Percentiles rank a stretch among this genome's conserved stretches.
Evolutionary conservation across 371 early-diverging fungal species (phyloP).

Genomic region (Mucor indicus): DNA sequence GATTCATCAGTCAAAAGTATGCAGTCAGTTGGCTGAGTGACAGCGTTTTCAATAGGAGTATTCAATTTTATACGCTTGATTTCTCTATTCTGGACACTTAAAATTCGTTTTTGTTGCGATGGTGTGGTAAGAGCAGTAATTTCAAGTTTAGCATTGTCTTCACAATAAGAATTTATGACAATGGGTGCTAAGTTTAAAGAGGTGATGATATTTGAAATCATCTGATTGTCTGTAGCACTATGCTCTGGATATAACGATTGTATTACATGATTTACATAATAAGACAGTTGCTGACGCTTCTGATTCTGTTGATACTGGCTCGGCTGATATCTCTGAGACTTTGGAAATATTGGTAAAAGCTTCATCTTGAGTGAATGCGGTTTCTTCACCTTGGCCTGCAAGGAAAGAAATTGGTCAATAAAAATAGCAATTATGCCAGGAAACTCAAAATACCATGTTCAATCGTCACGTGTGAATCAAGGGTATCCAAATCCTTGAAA

Average conservation of each 20-base stretch:
- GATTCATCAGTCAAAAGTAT: background rate
- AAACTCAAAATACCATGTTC: background rate
- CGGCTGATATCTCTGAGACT: background rate
- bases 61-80: constrained; percentile 2
- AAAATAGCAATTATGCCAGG: background rate
- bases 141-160: background rate
- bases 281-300: background rate
- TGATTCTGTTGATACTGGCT: background rate
- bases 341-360: background rate
- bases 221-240: background rate
- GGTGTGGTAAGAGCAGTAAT: constrained; percentile 1
- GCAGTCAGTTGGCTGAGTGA: constrained; percentile 2
- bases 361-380: background rate
- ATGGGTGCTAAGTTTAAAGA: constrained; percentile 1
- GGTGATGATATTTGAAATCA: background rate
- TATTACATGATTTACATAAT: background rate
- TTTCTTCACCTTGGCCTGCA: constrained; percentile 1
- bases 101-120: background rate
- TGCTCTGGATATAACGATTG: constrained; percentile 2
- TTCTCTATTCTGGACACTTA: constrained; percentile 1
- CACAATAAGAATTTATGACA: constrained; percentile 2
- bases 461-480: constrained; percentile 1
- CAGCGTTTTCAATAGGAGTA: background rate
- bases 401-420: background rate
- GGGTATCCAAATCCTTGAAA: background rate